A percentile compares a stretch with the other conserved stretches of the same genome.
Evolutionary conservation across 2,329 filamentous ascomycete species (phyloP).

Genomic region (Fusarium citri): DNA sequence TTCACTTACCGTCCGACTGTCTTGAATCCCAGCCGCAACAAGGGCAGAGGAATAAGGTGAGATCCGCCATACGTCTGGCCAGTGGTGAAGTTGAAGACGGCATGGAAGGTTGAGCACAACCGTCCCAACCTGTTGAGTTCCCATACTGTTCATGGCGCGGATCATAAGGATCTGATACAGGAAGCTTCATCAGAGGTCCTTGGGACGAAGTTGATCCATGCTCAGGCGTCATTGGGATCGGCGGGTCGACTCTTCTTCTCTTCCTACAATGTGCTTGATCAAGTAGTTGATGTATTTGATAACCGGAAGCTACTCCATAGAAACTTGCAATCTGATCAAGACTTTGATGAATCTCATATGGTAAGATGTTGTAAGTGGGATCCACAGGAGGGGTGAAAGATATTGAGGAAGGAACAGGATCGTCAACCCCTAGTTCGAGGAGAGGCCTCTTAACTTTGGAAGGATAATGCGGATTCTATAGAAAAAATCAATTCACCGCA

Average conservation of each 20-base stretch:
- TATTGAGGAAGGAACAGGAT: slow-evolving; percentile 38
- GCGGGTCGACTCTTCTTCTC: slow-evolving; percentile 48
- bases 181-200: slow-evolving; percentile 50
- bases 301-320: slow-evolving; percentile 50
- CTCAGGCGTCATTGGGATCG: slow-evolving; percentile 49
- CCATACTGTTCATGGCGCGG: slow-evolving; percentile 41
- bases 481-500: slow-evolving; percentile 55
- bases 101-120: slow-evolving; percentile 39
- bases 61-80: slow-evolving; percentile 46
- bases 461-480: slow-evolving; percentile 49
- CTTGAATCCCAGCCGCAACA: slow-evolving; percentile 48
- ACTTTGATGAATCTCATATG: slow-evolving; percentile 43
- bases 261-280: slow-evolving; percentile 47
- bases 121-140: slow-evolving; percentile 38
- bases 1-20: slow-evolving; percentile 49
- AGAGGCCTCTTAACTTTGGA: slow-evolving; percentile 48
- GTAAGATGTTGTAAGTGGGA: slow-evolving; percentile 42
- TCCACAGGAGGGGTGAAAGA: slow-evolving; percentile 38
- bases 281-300: slow-evolving; percentile 47
- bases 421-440: slow-evolving; percentile 43
- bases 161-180: slow-evolving; percentile 35
- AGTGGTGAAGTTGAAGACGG: slow-evolving; percentile 44
- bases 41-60: slow-evolving; percentile 48
- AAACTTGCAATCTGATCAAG: slow-evolving; percentile 47
- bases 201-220: slow-evolving; percentile 42